Evolutionary conservation across 164 flowering plant species (phyloP).

Genomic region (Liquidambar formosana): DNA sequence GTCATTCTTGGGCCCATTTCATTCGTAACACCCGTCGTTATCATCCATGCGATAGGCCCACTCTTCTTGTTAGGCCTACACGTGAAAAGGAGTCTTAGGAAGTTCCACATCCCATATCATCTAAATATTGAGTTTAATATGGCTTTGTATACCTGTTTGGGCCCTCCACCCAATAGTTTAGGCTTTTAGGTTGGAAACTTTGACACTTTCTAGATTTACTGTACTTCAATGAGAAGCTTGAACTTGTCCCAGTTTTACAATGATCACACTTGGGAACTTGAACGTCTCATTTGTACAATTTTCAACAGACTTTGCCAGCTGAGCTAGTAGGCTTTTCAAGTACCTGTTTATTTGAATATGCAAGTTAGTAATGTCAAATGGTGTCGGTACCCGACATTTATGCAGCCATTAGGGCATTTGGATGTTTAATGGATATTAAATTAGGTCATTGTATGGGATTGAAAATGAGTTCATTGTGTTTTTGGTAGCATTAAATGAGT

Average conservation of each 20-base stretch:
- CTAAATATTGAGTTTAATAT: too few species aligned
- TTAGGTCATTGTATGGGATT: neutral
- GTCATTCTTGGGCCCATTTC: too few species aligned
- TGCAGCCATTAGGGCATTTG: neutral
- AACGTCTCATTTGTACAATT: neutral
- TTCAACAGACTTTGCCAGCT: too few species aligned
- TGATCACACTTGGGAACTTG: neutral
- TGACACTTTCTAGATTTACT: too few species aligned
- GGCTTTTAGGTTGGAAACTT: too few species aligned
- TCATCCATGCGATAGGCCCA: too few species aligned
- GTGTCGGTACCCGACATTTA: neutral
- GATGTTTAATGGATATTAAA: neutral
- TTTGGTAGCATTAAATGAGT: neutral
- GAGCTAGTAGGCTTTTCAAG: neutral
- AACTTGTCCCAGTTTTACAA: neutral
- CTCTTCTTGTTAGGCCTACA: too few species aligned
- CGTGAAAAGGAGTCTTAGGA: too few species aligned
- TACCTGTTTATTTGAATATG: neutral
- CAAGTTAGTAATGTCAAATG: neutral
- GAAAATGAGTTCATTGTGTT: neutral
- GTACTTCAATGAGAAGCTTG: neutral
- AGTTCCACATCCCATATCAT: too few species aligned
- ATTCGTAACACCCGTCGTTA: too few species aligned
- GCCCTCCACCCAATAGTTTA: too few species aligned
- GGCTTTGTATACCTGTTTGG: too few species aligned